Evolutionary conservation across 345 rosid genomes (phyloP).

Genomic region (Eucalyptus tenuipes): DNA sequence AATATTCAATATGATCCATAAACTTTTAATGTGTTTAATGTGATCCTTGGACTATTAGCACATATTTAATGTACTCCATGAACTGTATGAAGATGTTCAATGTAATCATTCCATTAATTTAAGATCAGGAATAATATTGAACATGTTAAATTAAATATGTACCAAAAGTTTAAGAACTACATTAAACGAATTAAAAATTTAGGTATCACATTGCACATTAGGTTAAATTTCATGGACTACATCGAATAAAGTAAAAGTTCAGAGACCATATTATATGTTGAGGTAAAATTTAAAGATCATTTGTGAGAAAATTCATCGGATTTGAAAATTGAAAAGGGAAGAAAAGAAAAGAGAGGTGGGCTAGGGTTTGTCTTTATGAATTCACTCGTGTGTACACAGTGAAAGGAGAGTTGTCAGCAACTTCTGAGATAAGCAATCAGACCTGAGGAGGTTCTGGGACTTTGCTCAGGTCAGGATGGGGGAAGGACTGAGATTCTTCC

Average conservation of each 20-base stretch:
- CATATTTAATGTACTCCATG: too few species aligned
- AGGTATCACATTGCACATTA: not conserved
- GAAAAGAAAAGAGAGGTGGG: not conserved
- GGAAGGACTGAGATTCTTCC: slow-evolving; percentile 7
- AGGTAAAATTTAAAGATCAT: not conserved
- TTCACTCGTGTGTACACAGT: not conserved
- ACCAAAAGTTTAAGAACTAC: too few species aligned
- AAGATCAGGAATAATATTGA: too few species aligned
- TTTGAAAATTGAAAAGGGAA: not conserved
- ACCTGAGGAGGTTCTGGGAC: not conserved
- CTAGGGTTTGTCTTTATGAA: not conserved
- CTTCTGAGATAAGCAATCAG: slow-evolving; percentile 21
- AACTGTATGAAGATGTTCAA: too few species aligned
- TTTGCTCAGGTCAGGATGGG: not conserved
- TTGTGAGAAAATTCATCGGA: not conserved
- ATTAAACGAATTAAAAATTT: too few species aligned
- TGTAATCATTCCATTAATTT: too few species aligned
- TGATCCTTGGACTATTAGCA: not conserved
- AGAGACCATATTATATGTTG: too few species aligned
- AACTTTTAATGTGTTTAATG: too few species aligned
- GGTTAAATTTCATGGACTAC: too few species aligned
- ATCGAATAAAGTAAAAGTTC: too few species aligned
- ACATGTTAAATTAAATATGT: not conserved
- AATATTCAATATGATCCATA: not conserved
- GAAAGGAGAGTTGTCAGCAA: not conserved